Evolutionary conservation across 192 early-diverging fungal species (phyloP).

Genomic region (Kappamyces sp.): DNA sequence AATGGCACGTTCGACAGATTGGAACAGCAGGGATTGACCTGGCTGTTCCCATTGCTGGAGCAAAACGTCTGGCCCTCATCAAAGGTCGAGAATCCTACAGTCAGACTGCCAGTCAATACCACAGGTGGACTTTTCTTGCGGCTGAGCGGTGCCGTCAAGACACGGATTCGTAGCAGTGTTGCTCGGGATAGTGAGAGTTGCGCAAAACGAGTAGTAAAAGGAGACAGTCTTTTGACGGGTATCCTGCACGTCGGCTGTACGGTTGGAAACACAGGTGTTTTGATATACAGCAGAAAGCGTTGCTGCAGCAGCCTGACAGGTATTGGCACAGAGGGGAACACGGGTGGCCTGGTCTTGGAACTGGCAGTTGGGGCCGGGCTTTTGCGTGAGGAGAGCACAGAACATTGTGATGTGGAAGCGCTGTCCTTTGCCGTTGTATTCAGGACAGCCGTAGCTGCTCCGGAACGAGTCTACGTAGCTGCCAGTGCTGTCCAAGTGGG

Average conservation of each 20-base stretch:
- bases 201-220: slow-evolving; percentile 5
- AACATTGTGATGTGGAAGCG: slow-evolving; percentile 26
- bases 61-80: no score
- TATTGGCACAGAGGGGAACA: slow-evolving; percentile 5
- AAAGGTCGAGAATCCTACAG: no score
- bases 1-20: no score
- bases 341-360: not conserved
- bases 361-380: slow-evolving; percentile 1
- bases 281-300: not conserved
- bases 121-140: slow-evolving; percentile 15
- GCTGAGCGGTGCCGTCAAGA: slow-evolving; percentile 1
- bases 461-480: slow-evolving; percentile 20
- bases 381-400: slow-evolving; percentile 19
- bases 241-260: not conserved
- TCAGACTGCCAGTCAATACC: no score
- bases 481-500: slow-evolving; percentile 19
- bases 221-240: not conserved
- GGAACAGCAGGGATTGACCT: no score
- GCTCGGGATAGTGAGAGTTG: slow-evolving; percentile 2
- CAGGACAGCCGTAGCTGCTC: slow-evolving; percentile 20
- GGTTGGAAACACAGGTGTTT: slow-evolving; percentile 8
- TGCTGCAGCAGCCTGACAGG: not conserved
- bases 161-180: slow-evolving; percentile 5
- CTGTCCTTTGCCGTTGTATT: slow-evolving; percentile 19
- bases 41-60: no score